Percentiles rank a stretch among this genome's conserved stretches.
These are phyloP conservation scores for Arachis stenosperma DNA, from an alignment of 306 rosid genomes.

Conservation along the genomic window DNA sequence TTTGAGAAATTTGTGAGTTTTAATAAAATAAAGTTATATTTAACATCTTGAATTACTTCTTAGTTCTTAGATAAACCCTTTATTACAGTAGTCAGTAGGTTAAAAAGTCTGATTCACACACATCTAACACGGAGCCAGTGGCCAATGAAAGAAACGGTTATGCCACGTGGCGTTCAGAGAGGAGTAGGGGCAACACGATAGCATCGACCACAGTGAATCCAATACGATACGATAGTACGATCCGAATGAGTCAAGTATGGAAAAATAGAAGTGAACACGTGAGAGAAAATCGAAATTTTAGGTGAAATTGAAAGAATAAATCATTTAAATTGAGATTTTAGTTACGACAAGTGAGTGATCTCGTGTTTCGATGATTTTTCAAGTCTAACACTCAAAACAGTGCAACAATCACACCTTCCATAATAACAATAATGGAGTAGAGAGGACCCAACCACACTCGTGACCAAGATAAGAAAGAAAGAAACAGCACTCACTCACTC, in stretches of 20 bases:
- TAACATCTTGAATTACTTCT: too few relatives aligned
- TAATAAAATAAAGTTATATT: too few relatives aligned
- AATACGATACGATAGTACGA: not conserved
- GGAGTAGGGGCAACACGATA: not conserved
- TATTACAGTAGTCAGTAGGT: too few relatives aligned
- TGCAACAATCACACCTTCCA: slow-evolving; percentile 7
- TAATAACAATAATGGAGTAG: slow-evolving; percentile 18
- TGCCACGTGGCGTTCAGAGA: slow-evolving; percentile 1
- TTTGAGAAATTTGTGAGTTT: too few relatives aligned
- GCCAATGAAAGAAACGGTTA: not conserved
- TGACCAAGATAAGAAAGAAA: slow-evolving; percentile 3
- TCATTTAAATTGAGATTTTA: too few relatives aligned
- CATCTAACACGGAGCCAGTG: not conserved
- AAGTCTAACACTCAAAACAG: not conserved
- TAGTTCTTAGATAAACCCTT: too few relatives aligned
- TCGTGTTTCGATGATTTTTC: slow-evolving; percentile 45
- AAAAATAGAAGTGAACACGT: not conserved
- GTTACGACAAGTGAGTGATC: slow-evolving; percentile 5
- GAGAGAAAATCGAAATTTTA: too few relatives aligned
- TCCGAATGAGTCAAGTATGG: not conserved
- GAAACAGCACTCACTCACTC: not conserved
- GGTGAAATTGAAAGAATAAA: too few relatives aligned
- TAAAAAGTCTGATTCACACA: too few relatives aligned
- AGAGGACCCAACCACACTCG: slow-evolving; percentile 29
- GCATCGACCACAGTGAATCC: not conserved